Conservation (phyloP, 2,329 filamentous ascomycete genomes). For the Macrophomina tecta region DNA sequence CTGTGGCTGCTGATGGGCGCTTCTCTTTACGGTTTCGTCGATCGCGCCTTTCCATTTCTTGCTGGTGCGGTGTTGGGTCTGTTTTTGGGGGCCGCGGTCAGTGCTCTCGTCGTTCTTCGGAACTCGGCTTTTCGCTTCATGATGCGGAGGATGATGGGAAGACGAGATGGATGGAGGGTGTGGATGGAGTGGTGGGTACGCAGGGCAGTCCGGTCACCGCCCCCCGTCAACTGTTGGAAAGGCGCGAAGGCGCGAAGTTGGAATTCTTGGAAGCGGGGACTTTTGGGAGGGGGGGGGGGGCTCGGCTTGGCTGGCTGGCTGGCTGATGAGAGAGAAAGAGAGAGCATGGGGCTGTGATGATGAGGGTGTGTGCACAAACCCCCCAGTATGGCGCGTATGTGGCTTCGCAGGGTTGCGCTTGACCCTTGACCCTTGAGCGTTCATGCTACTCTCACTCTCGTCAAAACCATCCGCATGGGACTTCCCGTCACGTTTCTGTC, state of each 20-base stretch:
- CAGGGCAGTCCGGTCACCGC: too few relatives aligned
- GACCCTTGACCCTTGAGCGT: neutral
- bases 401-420: neutral
- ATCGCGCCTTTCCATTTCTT: neutral
- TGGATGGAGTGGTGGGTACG: neutral
- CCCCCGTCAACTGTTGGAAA: too few relatives aligned
- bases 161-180: too few relatives aligned
- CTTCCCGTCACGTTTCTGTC: neutral
- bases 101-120: neutral
- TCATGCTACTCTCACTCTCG: neutral
- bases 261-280: too few relatives aligned
- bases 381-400: neutral
- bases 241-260: too few relatives aligned
- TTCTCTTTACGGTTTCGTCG: neutral
- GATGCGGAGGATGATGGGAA: neutral
- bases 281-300: too few relatives aligned
- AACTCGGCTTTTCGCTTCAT: neutral
- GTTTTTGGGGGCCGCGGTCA: too few relatives aligned
- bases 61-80: too few relatives aligned
- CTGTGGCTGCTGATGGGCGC: conserved; percentile 13
- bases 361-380: neutral
- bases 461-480: neutral
- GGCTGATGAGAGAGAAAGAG: too few relatives aligned
- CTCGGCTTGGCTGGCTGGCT: too few relatives aligned
- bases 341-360: neutral